phyloP scores from a whole-genome alignment of 805 yeast genomes.

The Helenozyma baotianmanensis region DNA sequence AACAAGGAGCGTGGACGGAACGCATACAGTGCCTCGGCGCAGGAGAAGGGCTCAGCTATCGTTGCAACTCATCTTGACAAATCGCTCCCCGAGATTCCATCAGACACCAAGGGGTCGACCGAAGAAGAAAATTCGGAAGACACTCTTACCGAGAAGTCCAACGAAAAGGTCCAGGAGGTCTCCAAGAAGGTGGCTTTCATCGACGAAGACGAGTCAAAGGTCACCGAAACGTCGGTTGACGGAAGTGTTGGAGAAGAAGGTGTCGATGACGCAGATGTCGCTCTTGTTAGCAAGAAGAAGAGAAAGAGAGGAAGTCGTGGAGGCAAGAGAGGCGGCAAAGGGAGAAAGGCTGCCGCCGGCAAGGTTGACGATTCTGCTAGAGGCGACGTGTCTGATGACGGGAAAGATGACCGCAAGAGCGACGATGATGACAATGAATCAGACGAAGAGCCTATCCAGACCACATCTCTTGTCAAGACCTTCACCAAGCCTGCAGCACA shows the following conservation, averaged over 20 bases:
- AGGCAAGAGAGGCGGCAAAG: constrained; percentile 52
- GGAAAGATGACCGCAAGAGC: background rate
- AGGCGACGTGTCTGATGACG: constrained; percentile 7
- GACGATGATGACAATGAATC: constrained; percentile 3
- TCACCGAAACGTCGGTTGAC: background rate
- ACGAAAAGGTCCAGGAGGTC: too few relatives aligned
- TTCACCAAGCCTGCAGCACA: constrained; percentile 9
- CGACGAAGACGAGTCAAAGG: constrained; percentile 8
- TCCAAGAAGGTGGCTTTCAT: constrained; percentile 1
- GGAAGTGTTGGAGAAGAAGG: constrained; percentile 5
- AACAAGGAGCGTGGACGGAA: too few relatives aligned
- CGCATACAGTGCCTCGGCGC: too few relatives aligned
- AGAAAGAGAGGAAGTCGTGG: constrained; percentile 86
- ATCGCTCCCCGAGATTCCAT: background rate
- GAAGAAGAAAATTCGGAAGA: too few relatives aligned
- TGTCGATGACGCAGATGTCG: constrained; percentile 9
- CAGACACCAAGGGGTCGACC: too few relatives aligned
- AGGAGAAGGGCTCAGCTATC: background rate
- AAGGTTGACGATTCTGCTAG: constrained; percentile 25
- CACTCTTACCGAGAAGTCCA: too few relatives aligned
- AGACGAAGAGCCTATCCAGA: constrained; percentile 11
- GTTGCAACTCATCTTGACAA: background rate
- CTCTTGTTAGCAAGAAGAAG: constrained; percentile 39
- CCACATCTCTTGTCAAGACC: constrained; percentile 27
- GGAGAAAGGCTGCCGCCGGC: constrained; percentile 21